Conservation (phyloP, 2,329 filamentous ascomycete species). For the Metarhizium robertsii region DNA sequence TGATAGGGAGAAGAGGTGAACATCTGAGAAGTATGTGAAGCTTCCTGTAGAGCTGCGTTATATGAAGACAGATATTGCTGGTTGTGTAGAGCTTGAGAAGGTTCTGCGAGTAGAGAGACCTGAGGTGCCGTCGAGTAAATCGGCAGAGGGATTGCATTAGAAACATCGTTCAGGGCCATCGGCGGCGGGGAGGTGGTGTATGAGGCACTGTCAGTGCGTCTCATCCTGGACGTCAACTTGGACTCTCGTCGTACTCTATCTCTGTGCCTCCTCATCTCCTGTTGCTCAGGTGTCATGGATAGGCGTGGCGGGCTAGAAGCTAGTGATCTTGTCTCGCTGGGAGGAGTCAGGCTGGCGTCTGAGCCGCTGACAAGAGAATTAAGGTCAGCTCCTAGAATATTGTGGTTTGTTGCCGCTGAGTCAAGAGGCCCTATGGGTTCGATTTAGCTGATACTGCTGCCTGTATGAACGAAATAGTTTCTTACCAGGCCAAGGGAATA, state of each 20-base stretch:
- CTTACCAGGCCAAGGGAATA: constrained; percentile 41
- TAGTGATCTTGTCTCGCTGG: constrained; percentile 39
- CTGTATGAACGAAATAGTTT: neutral
- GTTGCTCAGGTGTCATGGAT: constrained; percentile 48
- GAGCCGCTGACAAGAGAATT: constrained; percentile 35
- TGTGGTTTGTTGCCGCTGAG: constrained; percentile 17
- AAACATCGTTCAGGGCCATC: constrained; percentile 27
- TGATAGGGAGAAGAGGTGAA: constrained; percentile 24
- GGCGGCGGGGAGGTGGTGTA: constrained; percentile 28
- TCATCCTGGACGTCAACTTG: constrained; percentile 41
- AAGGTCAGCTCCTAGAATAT: constrained; percentile 35
- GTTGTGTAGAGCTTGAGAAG: constrained; percentile 31
- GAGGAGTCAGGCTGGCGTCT: constrained; percentile 42
- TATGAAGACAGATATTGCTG: constrained; percentile 41
- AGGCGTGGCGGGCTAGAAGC: constrained; percentile 49
- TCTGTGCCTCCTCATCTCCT: constrained; percentile 51
- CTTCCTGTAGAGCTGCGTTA: constrained; percentile 37
- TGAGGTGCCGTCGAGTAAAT: constrained; percentile 43
- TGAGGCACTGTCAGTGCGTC: constrained; percentile 40
- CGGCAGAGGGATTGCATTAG: constrained; percentile 33
- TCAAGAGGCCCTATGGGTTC: constrained; percentile 24
- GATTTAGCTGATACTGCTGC: constrained; percentile 5
- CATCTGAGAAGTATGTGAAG: constrained; percentile 25
- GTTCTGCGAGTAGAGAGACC: constrained; percentile 42
- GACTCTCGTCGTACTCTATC: constrained; percentile 50